A percentile compares a stretch with the other conserved stretches of the same genome.
phyloP scores from a whole-genome alignment of 163 green algal species.

The Chlamydomonas reinhardtii region DNA sequence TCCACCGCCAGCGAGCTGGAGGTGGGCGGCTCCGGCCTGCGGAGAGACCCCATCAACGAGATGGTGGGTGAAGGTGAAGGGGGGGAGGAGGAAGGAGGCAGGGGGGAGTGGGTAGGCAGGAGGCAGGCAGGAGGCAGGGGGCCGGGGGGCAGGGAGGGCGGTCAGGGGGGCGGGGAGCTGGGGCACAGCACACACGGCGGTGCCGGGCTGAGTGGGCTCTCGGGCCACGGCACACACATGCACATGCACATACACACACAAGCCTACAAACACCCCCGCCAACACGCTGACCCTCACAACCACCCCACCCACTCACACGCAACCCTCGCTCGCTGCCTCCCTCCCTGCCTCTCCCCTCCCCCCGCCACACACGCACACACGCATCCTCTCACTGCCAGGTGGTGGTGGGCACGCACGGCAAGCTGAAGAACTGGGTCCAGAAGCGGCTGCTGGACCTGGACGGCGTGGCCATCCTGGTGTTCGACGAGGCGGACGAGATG shows the following conservation, averaged over 20 bases:
- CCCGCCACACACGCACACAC: not conserved
- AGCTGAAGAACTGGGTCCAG: constrained; percentile 91
- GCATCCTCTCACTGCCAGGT: constrained; percentile 70
- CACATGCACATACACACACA: no score
- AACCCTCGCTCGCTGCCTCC: no score
- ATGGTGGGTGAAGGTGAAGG: constrained; percentile 44
- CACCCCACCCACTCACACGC: no score
- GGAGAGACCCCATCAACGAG: constrained; percentile 58
- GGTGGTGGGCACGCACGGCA: constrained; percentile 97
- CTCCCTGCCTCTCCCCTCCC: not conserved
- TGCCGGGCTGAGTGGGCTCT: no score
- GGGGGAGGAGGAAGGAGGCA: not conserved
- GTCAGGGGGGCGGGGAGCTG: no score
- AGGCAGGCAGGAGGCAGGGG: no score
- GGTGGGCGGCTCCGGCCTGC: constrained; percentile 4
- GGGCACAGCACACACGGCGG: no score
- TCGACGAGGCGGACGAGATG: constrained; percentile 99
- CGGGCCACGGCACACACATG: no score
- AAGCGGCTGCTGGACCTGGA: constrained; percentile 85
- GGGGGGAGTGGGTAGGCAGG: not conserved
- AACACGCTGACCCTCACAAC: no score
- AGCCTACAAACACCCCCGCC: no score
- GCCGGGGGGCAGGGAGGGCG: no score
- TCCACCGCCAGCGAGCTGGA: constrained; percentile 76
- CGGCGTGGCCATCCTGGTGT: constrained; percentile 90